Evolutionary conservation across 179 eudicot species (phyloP), one percentile per base, ranked within the genome.

Genomic region (Spinacia oleracea): DNA sequence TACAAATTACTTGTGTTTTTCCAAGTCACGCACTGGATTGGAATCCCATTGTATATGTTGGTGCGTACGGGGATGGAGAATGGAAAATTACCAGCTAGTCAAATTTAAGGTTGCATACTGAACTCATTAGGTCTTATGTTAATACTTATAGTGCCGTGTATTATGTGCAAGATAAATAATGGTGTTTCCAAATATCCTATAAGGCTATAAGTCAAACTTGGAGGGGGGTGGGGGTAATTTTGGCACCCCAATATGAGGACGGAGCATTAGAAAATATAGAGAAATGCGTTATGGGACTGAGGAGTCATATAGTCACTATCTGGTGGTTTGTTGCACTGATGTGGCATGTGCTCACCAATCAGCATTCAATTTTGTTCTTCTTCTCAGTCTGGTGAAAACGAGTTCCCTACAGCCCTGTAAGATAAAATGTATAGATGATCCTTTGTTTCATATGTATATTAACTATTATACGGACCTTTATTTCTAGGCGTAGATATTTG

Each of bases 401-500:
- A 23, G 7, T 38, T 38, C 40, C 40, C 40, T 38, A 38, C 40
- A 4, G 66, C 21, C 42, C 48, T 72, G 11, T 4, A 14, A 40
- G 43, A 40, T 63, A 40, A 32, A 55, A 59, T 67, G 10, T 53
- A 6, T 6, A 51, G 55, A 42, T 70, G 25, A 76, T 59, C 34
- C 34, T 62, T 51, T 72, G 31, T 60, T 77, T 77, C 51, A 31
- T 67, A 23, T 51, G 43, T 66, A n/a, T 71, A 53, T n/a, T 72
- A 43, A 75, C 40, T 53, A 32, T 35, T 12, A 18, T 21, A 11
- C 10, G 9, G 25, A 50, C 11, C 32, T 72, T 64, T 74, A 35
- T 79, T 81, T 84, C 79, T 89, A 94, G 98, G 89, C 76, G 74
- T 76, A 83, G 58, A 64, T 75, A 85, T 84, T 34, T 65, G 27